Conservation (phyloP, 495 filamentous ascomycete species). For the Trichoderma gamsii region DNA sequence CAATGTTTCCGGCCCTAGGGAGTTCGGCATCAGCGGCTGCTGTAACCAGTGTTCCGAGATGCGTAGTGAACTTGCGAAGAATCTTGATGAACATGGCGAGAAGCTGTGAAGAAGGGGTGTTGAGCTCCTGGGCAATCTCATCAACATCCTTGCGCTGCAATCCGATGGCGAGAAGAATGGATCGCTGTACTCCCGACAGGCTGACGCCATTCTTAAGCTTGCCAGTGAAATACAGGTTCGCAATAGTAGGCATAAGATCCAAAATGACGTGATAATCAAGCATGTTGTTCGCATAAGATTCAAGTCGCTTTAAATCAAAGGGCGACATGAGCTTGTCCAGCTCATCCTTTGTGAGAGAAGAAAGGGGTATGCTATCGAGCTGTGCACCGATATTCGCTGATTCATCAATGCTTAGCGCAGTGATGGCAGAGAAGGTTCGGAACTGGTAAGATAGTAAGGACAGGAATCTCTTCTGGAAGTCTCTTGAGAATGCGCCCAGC, state of each 20-base stretch:
- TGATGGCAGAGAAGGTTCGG: conserved; percentile 71
- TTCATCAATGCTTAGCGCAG: conserved; percentile 84
- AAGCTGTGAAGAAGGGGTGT: conserved; percentile 63
- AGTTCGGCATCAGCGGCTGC: conserved; percentile 65
- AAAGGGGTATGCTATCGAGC: conserved; percentile 39
- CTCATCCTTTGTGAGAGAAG: conserved; percentile 58
- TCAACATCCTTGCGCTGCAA: conserved; percentile 83
- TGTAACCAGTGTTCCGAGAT: conserved; percentile 70
- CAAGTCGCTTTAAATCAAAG: conserved; percentile 89
- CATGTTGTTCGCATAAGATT: conserved; percentile 92
- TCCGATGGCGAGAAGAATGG: conserved; percentile 83
- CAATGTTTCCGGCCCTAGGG: conserved; percentile 50
- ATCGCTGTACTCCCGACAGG: conserved; percentile 65
- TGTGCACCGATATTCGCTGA: conserved; percentile 71
- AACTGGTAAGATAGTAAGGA: conserved; percentile 88
- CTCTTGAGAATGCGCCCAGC: conserved; percentile 82
- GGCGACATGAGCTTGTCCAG: conserved; percentile 75
- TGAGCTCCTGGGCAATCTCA: conserved; percentile 72
- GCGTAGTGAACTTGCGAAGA: conserved; percentile 72
- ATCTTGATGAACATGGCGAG: conserved; percentile 97
- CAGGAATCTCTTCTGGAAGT: conserved; percentile 90
- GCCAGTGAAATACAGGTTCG: conserved; percentile 76
- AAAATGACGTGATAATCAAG: conserved; percentile 97
- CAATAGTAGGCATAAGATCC: conserved; percentile 79
- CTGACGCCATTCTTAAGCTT: conserved; percentile 50